Base-by-base conservation (phyloP, 163 green algal species). In the Prototheca wickerhamii region DNA sequence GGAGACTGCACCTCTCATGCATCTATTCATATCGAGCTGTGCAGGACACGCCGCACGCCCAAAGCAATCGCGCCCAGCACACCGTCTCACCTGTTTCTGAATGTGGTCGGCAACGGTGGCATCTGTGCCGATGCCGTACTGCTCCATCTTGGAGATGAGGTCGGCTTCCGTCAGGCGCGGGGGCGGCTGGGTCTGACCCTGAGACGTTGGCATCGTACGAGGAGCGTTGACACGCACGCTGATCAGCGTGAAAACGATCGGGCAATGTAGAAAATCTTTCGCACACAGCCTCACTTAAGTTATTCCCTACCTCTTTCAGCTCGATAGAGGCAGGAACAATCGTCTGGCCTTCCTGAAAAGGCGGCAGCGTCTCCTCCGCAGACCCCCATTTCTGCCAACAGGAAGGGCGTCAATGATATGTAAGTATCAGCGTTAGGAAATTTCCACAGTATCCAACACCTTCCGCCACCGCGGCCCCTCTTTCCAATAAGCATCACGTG, bases 31-130 rank as follows among this genome's bases (percentile, higher is more conserved):
- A n/a, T n/a, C n/a, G n/a, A n/a, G n/a, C n/a, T n/a, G n/a, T n/a
- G n/a, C n/a, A n/a, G n/a, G n/a, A n/a, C n/a, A n/a, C n/a, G n/a
- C n/a, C n/a, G n/a, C n/a, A n/a, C n/a, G n/a, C n/a, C n/a, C n/a
- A n/a, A n/a, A n/a, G n/a, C n/a, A n/a, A n/a, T n/a, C n/a, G n/a
- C n/a, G n/a, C n/a, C n/a, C n/a, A n/a, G n/a, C n/a, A n/a, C n/a
- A 58, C 26, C 75, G 63, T 52, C 87, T 77, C 60, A 93, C 62
- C 80, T 95, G 89, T 70, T 91, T 94, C 67, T 86, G 68, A 60
- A 98, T 98, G 82, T 98, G 92, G 67, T 97, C 88, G 21, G 90
- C 88, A 54, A 96, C 89, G 2, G 93, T 99, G 5, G 93, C 93
- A 71, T 99, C 93, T 3, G 93, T 99, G 33, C 93, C 93, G 65